Conservation (phyloP, 1,284 basidiomycete species). For the Meripilus lineatus region DNA sequence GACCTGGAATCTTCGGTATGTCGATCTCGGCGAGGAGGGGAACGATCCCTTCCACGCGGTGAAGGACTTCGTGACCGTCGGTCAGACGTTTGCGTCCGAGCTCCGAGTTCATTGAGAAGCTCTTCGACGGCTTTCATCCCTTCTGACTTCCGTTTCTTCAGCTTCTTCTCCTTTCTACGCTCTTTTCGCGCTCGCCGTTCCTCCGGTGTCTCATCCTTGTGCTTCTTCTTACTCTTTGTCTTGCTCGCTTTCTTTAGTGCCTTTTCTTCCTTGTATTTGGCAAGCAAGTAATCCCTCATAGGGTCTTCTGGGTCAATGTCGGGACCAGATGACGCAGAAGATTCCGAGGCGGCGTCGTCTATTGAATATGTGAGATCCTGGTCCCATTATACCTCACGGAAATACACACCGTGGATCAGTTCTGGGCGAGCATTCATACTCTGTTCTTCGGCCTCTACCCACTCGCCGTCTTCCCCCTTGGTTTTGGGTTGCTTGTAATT, state of each 20-base stretch:
- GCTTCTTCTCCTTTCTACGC: conserved; percentile 55
- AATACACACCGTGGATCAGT: conserved; percentile 54
- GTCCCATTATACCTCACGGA: not conserved
- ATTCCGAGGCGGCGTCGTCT: conserved; percentile 56
- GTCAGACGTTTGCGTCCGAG: conserved; percentile 9
- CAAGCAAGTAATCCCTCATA: conserved; percentile 87
- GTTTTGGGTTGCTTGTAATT: conserved; percentile 86
- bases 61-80: conserved; percentile 17
- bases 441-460: conserved; percentile 81
- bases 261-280: conserved; percentile 65
- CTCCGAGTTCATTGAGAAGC: conserved; percentile 33
- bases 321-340: conserved; percentile 60
- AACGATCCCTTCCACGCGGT: conserved; percentile 14
- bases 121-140: conserved; percentile 46
- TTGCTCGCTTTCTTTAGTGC: conserved; percentile 56
- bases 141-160: conserved; percentile 41
- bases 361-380: conserved; percentile 3
- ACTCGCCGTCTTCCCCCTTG: conserved; percentile 85
- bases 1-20: not conserved
- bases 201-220: conserved; percentile 74
- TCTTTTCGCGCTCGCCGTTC: conserved; percentile 68
- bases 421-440: conserved; percentile 82
- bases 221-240: conserved; percentile 48
- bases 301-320: conserved; percentile 94
- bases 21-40: conserved; percentile 6